Base-by-base conservation (phyloP, 2,329 filamentous ascomycete species). In the Botrytis pseudocinerea region DNA sequence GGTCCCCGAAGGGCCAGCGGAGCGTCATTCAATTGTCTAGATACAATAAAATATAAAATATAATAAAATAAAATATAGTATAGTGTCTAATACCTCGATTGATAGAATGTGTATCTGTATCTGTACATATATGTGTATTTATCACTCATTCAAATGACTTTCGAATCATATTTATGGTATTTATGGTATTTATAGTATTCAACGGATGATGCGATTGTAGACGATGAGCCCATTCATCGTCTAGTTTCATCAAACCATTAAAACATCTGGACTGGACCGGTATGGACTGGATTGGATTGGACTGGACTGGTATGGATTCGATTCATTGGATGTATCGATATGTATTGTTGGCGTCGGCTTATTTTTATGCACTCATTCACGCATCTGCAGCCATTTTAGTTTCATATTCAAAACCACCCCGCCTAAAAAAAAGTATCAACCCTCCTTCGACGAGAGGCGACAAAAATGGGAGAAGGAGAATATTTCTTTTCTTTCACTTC, bases 1-100 rank as follows among this genome's bases (percentile, higher is more conserved):
- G 51, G 51, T 57, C n/a, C 57, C 57, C 57, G 57, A 35, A 35
- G 57, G 32, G 57, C 57, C 59, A 61, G 62, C 62, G 62, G 62
- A 64, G 62, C 62, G 62, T 64, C 42, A 32, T 64, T 46, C 40
- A 46, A 46, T n/a, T 25, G 32, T 25, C 35, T 61, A 22, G 48
- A 54, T 54, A 14, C 25, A 9, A 38, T 9, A 38, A 6, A 38
- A 38, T 38, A 38, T 38, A 38, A 7, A 9, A 38, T 38, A 38
- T 7, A 8, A 8, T 38, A 10, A 10, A 38, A 5, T 38, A 38
- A 6, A 8, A 8, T 8, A 38, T 40, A 14, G 10, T n/a, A n/a
- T 51, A 14, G n/a, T 54, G 28, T 7, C 12, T n/a, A 54, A 14
- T 8, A 38, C 35, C 35, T 38, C 18, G 51, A 18, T 57, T 18